Evolutionary conservation across 345 rosid genomes (phyloP), one percentile per base, ranked within the genome.

Genomic region (Arabis hirsuta): DNA sequence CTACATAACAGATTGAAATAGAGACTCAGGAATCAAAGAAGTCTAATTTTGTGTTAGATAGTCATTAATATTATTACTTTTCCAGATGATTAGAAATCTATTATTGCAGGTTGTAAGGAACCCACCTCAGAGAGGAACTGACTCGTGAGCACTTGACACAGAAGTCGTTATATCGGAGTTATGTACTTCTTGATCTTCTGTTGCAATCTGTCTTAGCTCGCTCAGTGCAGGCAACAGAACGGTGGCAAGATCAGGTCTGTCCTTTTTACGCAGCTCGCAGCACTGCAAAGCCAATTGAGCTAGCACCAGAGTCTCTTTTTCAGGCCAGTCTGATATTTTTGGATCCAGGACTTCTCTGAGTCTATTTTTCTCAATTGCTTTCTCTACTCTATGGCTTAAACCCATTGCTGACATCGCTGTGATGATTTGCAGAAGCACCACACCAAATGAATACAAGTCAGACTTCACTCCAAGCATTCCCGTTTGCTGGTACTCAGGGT

Each of bases 381-480:
- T 79, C 66, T 83, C 87, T 20, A 93, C 86, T 13, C 80, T 79
- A 77, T 73, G 79, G 27, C 86, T 60, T 50, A 90, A 76, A 29
- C 98, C 98, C 81, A 90, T 83, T 0, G 96, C 89, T 7, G 82
- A 77, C 83, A 55, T 90, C 19, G 84, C 88, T 5, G 98, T 93
- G 44, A 90, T 74, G 14, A 93, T 74, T 76, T 93, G 98, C 72
- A 93, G 67, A 67, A 90, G 85, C 78, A 93, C 60, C 60, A 93
- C 87, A 4, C 96, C 97, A 0, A 93, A 72, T 29, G 98, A 88
- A 76, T 84, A 90, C 41, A 93, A 62, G 57, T 93, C 97, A 16
- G 96, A 93, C 81, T 93, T 90, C 61, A 85, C 89, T 45, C 93
- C 89, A n/a, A 93, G 81, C 83, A 82, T 65, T 73, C 98, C 98